A percentile compares a stretch with the other conserved stretches of the same genome.
These are phyloP conservation scores for Perkinsus chesapeaki DNA, from an alignment of 169 alveolate species.

Conservation along the genomic window DNA sequence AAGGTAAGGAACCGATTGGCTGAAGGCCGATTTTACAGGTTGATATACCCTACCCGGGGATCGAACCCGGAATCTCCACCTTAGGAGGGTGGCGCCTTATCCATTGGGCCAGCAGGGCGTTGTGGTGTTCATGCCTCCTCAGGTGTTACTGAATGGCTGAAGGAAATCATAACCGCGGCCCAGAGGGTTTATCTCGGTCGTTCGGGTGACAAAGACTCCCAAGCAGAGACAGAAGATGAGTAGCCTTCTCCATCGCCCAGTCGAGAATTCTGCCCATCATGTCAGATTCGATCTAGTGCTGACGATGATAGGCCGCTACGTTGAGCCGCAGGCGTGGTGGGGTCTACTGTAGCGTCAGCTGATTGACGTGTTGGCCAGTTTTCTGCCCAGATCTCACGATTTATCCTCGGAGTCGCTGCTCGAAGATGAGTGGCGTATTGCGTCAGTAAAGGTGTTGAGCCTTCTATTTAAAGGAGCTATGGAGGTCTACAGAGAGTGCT, in stretches of 20 bases:
- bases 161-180: background rate
- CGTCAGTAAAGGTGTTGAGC: background rate
- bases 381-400: background rate
- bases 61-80: conserved; percentile 3
- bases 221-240: background rate
- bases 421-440: background rate
- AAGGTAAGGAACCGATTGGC: background rate
- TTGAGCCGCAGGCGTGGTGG: background rate
- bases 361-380: background rate
- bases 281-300: background rate
- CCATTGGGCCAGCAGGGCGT: conserved; percentile 5
- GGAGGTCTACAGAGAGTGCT: background rate
- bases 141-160: background rate
- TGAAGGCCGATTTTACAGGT: background rate
- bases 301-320: background rate
- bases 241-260: background rate
- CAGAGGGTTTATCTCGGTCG: background rate
- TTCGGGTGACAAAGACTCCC: background rate
- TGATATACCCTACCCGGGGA: background rate
- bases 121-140: background rate
- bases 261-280: background rate
- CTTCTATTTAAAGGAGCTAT: background rate
- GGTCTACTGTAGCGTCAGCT: background rate
- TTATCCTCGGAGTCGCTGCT: background rate
- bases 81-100: conserved; percentile 5